Percentiles rank a stretch among this genome's conserved stretches.
Evolutionary conservation across 2,329 filamentous ascomycete species (phyloP).

Genomic region (Claviceps spartinae): DNA sequence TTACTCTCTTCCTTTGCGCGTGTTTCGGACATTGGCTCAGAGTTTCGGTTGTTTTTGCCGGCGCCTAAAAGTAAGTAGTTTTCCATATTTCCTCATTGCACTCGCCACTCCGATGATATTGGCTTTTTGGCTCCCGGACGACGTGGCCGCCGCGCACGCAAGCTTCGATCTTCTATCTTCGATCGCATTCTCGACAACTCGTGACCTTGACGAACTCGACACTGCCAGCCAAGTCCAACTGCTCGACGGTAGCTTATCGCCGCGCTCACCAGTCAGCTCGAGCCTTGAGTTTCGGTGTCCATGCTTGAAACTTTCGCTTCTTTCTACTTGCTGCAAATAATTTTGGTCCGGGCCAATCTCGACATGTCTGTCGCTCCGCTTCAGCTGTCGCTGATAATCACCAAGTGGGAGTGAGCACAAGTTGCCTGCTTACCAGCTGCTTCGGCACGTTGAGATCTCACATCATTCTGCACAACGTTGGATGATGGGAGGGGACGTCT

Average conservation of each 20-base stretch:
- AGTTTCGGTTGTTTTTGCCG: slow-evolving; percentile 34
- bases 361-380: neutral
- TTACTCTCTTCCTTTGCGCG: slow-evolving; percentile 31
- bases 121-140: neutral
- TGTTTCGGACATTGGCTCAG: slow-evolving; percentile 30
- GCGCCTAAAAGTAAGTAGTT: slow-evolving; percentile 40
- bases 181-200: slow-evolving; percentile 8
- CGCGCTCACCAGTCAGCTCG: neutral
- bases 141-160: slow-evolving; percentile 1
- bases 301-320: neutral
- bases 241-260: neutral
- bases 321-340: neutral
- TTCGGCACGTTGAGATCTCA: neutral
- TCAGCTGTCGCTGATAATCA: neutral
- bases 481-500: neutral
- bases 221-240: neutral
- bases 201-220: slow-evolving; percentile 8
- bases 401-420: neutral
- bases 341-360: neutral
- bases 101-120: neutral
- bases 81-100: slow-evolving; percentile 3
- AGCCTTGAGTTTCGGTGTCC: neutral
- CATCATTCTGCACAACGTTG: neutral
- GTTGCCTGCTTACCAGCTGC: neutral
- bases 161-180: neutral